Base-by-base conservation (phyloP, 345 rosid genomes). In the Sonneratia caseolaris region DNA sequence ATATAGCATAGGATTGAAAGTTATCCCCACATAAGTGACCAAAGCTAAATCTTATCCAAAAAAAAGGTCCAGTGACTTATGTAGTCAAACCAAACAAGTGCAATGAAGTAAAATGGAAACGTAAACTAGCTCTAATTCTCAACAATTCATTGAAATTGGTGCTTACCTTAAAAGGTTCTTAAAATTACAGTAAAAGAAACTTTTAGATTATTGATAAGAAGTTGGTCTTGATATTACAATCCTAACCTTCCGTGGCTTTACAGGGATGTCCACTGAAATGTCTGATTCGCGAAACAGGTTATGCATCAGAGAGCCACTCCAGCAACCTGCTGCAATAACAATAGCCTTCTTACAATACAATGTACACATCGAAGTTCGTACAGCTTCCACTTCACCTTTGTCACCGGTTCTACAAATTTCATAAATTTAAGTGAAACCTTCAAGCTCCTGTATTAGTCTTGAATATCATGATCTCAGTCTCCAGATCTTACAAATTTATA, bases 171-270 rank as follows among this genome's bases (percentile, higher is more conserved):
- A n/a, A 32, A 57, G 35, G 35, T 57, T 27, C 37, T 11, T 61
- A 12, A 5, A 42, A 59, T 8, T 59, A 24, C 9, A 57, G 64
- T n/a, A 22, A 10, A n/a, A 57, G 32, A 22, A 22, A 21, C 3
- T 7, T 53, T 53, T 19, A 53, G 7, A 53, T 53, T 53, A 53
- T 53, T 18, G 36, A 35, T n/a, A 38, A 27, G 32, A 35, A 13
- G 38, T 27, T 24, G 37, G 66, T 61, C 11, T 27, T 1, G 18
- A 27, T 11, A 62, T 3, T 11, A 62, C n/a, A 32, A 11, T 62
- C 7, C 79, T 21, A 43, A 91, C 97, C 96, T 94, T 94, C 35
- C 97, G 84, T 74, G 98, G 98, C 81, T 85, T 88, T 69, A 94
- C 89, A 75, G 90, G 95, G 69, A 88, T 79, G 19, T 84, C 81